Evolutionary conservation across 306 rosid genomes (phyloP), one percentile per base, ranked within the genome.

Genomic region (Aeschynomene evenia): DNA sequence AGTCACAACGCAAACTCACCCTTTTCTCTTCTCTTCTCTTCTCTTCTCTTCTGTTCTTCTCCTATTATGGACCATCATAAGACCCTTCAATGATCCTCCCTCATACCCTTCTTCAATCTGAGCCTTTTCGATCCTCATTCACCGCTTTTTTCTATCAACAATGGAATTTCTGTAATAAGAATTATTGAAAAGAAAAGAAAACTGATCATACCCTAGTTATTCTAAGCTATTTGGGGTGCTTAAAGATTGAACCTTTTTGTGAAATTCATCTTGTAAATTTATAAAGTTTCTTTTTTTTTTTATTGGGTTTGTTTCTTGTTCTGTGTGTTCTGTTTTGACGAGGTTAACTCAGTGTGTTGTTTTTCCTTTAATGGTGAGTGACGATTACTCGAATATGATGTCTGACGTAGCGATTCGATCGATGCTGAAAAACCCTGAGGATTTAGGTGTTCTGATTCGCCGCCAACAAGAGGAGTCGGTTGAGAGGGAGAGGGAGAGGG

Each of bases 391-490:
- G 2, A 85, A 85, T 77, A 87, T 84, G 96, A 85, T 85, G 77
- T 67, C 96, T 14, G 96, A 90, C 62, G 80, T 86, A 48, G 89
- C 88, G 64, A 81, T 87, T 86, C 86, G 85, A 86, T 89, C 98
- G 71, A 77, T 88, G 86, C 52, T 73, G 22, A 82, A 82, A 51
- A 81, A 71, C 53, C n/a, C 72, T 11, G 89, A 91, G 13, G 96
- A 91, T 84, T 82, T 91, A 65, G 82, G 81, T 49, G 52, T 60
- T 79, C 28, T 87, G 86, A 84, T 79, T 22, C 18, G 76, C 85
- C 77, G 86, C 79, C 82, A 76, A 21, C 86, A 70, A n/a, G 85
- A 73, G 11, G 95, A 85, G 39, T 53, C 46, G 61, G 78, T 64
- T 63, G 92, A 85, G 6, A 70, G 85, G 20, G 95, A 85, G 6